These are phyloP conservation scores for Exophiala xenobiotica DNA, from an alignment of 2,329 filamentous ascomycete genomes.

Conservation along the genomic window DNA sequence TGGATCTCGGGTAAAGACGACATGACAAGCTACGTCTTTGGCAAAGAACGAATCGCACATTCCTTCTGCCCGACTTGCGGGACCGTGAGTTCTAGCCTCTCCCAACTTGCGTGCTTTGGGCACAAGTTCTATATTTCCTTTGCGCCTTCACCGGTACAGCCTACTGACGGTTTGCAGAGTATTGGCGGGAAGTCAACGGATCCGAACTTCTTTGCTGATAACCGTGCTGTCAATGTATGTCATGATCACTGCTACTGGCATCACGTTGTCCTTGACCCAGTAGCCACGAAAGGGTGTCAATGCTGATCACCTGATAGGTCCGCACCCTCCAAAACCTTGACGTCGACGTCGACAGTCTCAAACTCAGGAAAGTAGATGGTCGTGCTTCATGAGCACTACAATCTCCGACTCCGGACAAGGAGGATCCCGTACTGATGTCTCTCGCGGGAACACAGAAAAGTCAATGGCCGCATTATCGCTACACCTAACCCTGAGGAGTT, in stretches of 20 bases:
- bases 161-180: no score
- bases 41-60: constrained; percentile 31
- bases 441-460: constrained; percentile 6
- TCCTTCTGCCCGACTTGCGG: constrained; percentile 37
- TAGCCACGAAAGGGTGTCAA: background rate
- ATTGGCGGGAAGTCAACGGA: constrained; percentile 32
- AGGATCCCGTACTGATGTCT: background rate
- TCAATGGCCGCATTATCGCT: constrained; percentile 11
- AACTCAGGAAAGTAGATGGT: constrained; percentile 31
- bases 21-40: constrained; percentile 35
- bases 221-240: constrained; percentile 36
- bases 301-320: constrained; percentile 21
- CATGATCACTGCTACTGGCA: background rate
- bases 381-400: background rate
- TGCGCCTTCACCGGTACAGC: no score
- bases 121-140: no score
- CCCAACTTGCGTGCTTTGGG: no score
- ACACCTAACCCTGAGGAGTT: constrained; percentile 4
- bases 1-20: constrained; percentile 29
- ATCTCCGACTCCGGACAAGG: no score
- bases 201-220: constrained; percentile 27
- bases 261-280: background rate
- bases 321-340: constrained; percentile 33
- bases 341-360: constrained; percentile 32
- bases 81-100: no score